Evolutionary conservation across 805 yeast species (phyloP).

Genomic region (Candida ficus): DNA sequence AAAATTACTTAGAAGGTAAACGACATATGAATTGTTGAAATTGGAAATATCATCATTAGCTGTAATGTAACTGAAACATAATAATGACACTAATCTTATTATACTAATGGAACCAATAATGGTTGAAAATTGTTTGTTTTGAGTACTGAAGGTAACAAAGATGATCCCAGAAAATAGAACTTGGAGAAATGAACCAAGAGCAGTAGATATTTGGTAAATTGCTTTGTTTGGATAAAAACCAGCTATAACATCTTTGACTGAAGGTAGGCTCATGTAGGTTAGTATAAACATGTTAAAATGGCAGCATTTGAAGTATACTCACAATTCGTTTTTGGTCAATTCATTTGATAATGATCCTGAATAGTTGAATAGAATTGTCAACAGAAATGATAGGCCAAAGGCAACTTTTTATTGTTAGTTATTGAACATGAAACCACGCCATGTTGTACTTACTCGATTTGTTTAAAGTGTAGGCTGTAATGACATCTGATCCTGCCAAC

Average conservation of each 20-base stretch:
- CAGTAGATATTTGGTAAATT: slow-evolving; percentile 13
- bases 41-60: slow-evolving; percentile 8
- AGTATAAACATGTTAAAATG: too few relatives aligned
- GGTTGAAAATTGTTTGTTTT: not conserved
- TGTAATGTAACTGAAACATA: slow-evolving; percentile 10
- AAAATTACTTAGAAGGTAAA: slow-evolving; percentile 6
- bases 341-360: slow-evolving; percentile 10
- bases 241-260: slow-evolving; percentile 11
- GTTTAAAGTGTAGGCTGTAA: slow-evolving; percentile 4
- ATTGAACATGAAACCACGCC: not conserved
- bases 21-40: slow-evolving; percentile 10
- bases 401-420: too few relatives aligned
- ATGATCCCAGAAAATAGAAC: not conserved
- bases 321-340: slow-evolving; percentile 15
- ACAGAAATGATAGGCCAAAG: slow-evolving; percentile 6
- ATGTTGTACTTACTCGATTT: slow-evolving; percentile 6
- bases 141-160: not conserved
- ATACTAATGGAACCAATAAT: not conserved
- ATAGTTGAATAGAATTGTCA: slow-evolving; percentile 12
- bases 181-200: slow-evolving; percentile 10
- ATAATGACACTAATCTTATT: slow-evolving; percentile 4
- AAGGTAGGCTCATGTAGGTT: slow-evolving; percentile 9
- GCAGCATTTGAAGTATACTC: not conserved
- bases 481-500: slow-evolving; percentile 7
- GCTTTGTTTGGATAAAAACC: slow-evolving; percentile 15